These are phyloP conservation scores for Inonotus hispidus DNA, from an alignment of 1,284 basidiomycete genomes.

Conservation along the genomic window DNA sequence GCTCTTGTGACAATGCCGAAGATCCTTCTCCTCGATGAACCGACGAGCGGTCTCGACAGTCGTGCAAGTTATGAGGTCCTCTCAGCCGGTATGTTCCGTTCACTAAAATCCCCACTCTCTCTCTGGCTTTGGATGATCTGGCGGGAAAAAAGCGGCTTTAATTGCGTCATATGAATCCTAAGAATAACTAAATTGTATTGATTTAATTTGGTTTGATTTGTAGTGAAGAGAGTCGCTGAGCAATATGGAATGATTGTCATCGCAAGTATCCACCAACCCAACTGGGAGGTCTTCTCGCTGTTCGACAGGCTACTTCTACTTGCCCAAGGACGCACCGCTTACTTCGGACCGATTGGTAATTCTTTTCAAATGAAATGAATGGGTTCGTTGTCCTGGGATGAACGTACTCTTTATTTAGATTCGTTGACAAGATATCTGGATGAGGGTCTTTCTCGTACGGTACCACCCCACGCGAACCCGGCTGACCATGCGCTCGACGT, in stretches of 20 bases:
- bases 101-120: no score
- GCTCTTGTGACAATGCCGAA: slow-evolving; percentile 59
- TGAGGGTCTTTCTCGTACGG: slow-evolving; percentile 28
- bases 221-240: slow-evolving; percentile 25
- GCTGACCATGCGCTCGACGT: slow-evolving; percentile 45
- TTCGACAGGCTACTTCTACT: slow-evolving; percentile 57
- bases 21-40: slow-evolving; percentile 61
- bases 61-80: slow-evolving; percentile 52
- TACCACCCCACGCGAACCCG: slow-evolving; percentile 40
- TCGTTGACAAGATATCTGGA: slow-evolving; percentile 40
- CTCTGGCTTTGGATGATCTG: neutral
- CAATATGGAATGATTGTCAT: slow-evolving; percentile 48
- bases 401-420: slow-evolving; percentile 4
- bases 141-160: neutral
- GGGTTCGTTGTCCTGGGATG: neutral
- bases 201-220: neutral
- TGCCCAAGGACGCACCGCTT: slow-evolving; percentile 44
- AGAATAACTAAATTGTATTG: neutral
- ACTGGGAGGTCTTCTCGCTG: slow-evolving; percentile 48
- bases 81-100: slow-evolving; percentile 41
- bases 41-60: slow-evolving; percentile 57
- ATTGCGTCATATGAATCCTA: neutral
- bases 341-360: slow-evolving; percentile 36
- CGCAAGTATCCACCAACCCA: slow-evolving; percentile 62
- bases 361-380: no score